Evolutionary conservation across 192 early-diverging fungal species (phyloP), one percentile per base, ranked within the genome.

Genomic region (Phlyctochytrium arcticum): DNA sequence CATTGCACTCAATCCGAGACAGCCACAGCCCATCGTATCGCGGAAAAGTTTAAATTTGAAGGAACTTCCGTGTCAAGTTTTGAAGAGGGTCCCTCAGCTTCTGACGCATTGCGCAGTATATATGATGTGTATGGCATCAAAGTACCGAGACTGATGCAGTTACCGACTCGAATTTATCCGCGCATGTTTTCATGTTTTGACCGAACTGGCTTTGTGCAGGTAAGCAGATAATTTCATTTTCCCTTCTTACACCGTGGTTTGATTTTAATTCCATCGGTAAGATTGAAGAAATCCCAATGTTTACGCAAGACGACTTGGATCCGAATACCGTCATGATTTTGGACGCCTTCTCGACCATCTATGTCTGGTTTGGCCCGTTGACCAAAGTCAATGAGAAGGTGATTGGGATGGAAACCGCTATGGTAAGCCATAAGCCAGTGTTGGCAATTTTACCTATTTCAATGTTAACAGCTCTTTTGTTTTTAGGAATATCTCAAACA

Each of bases 271-370:
- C 31, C n/a, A 9, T 57, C 30, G 17, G 15, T n/a, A 5, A 70
- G 54, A 49, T 64, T 33, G 67, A 69, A 34, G 57, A 60, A 37
- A 19, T 74, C 17, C 21, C 33, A 6, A 7, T 19, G 32, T 71
- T 71, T 42, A 21, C 36, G 6, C 73, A 75, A 35, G 73, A 75
- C 2, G 73, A 75, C 48, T 36, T 75, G 6, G 67, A 69, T 42
- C 17, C 34, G 6, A 57, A 73, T 17, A 44, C 48, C 15, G 75
- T 75, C 33, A 39, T 64, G 33, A 46, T 75, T 15, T 42, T 76
- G 26, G 62, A 60, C 39, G 39, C 34, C 19, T 42, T 21, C 6
- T 24, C 23, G 5, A 17, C 29, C n/a, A 59, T 76, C 6, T 76
- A 27, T 53, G 61, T 76, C n/a, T 65, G 75, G 70, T 62, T 76